These are phyloP conservation scores for Purpureocillium lavendulum DNA, from an alignment of 2,329 filamentous ascomycete genomes.

Conservation along the genomic window DNA sequence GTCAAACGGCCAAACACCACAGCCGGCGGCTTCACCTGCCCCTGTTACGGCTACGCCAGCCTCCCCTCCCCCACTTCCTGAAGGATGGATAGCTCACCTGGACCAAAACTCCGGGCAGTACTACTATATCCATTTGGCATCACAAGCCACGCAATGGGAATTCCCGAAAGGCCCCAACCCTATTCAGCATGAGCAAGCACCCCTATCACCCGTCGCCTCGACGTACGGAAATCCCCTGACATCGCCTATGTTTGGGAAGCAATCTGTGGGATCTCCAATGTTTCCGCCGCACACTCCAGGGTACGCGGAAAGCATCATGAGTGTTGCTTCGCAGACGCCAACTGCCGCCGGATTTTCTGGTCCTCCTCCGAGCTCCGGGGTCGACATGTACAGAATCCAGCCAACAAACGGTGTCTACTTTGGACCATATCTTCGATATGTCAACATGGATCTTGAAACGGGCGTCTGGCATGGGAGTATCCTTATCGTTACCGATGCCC, in stretches of 20 bases:
- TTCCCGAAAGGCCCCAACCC: slow-evolving; percentile 95
- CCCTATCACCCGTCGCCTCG: slow-evolving; percentile 73
- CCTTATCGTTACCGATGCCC: slow-evolving; percentile 81
- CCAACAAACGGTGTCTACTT: slow-evolving; percentile 98
- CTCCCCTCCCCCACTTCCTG: slow-evolving; percentile 86
- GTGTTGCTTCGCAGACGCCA: slow-evolving; percentile 65
- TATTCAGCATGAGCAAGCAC: slow-evolving; percentile 70
- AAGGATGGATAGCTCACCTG: slow-evolving; percentile 96
- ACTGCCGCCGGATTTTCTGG: slow-evolving; percentile 77
- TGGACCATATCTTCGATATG: slow-evolving; percentile 89
- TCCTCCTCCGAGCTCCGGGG: slow-evolving; percentile 78
- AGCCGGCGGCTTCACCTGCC: slow-evolving; percentile 32
- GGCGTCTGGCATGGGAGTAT: slow-evolving; percentile 92
- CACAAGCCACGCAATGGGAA: slow-evolving; percentile 96
- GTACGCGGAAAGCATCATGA: slow-evolving; percentile 80
- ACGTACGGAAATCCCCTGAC: slow-evolving; percentile 67
- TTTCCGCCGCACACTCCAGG: slow-evolving; percentile 76
- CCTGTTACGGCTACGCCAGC: slow-evolving; percentile 49
- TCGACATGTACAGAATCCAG: slow-evolving; percentile 88
- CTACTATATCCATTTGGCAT: slow-evolving; percentile 95
- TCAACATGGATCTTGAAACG: slow-evolving; percentile 92
- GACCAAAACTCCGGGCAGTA: slow-evolving; percentile 96
- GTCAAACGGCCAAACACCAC: slow-evolving; percentile 38
- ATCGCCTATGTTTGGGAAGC: slow-evolving; percentile 56
- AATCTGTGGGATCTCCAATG: slow-evolving; percentile 63